Conservation (phyloP, 306 rosid species). For the Canavalia gladiata region DNA sequence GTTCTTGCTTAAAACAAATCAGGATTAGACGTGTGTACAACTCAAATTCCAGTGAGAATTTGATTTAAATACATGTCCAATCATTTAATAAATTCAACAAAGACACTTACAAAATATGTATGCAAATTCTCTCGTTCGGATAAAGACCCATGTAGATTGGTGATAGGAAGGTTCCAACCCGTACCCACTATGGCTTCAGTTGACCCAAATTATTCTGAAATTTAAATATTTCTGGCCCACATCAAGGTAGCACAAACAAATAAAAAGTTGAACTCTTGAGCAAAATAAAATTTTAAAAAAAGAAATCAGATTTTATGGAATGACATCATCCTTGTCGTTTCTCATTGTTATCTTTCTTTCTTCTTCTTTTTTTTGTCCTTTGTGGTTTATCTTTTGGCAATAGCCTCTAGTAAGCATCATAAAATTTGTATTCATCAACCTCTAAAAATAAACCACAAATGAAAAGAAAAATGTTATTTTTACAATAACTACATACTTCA, state of each 20-base stretch:
- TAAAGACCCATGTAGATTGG: not conserved
- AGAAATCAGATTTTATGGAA: not conserved
- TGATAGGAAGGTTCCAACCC: not conserved
- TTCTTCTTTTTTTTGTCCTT: constrained; percentile 2
- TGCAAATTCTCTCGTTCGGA: not conserved
- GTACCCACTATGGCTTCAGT: not conserved
- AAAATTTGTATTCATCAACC: constrained; percentile 1
- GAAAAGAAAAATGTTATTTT: not conserved
- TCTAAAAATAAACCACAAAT: constrained; percentile 1
- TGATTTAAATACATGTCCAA: not conserved
- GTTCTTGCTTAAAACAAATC: not conserved
- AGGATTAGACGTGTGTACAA: not conserved
- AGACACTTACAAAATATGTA: constrained; percentile 9
- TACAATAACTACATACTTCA: too few relatives aligned
- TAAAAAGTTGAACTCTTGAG: not conserved
- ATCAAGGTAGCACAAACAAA: not conserved
- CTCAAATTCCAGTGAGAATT: not conserved
- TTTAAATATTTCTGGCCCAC: constrained; percentile 14
- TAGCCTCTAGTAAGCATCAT: not conserved
- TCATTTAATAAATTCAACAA: constrained; percentile 21
- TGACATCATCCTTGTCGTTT: constrained; percentile 19
- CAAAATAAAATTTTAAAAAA: not conserved
- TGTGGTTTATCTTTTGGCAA: not conserved
- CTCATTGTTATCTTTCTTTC: not conserved
- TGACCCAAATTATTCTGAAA: constrained; percentile 31